A percentile compares a stretch with the other conserved stretches of the same genome.
phyloP scores from a whole-genome alignment of 768 basidiomycete genomes.

The Nidularia pulvinata region DNA sequence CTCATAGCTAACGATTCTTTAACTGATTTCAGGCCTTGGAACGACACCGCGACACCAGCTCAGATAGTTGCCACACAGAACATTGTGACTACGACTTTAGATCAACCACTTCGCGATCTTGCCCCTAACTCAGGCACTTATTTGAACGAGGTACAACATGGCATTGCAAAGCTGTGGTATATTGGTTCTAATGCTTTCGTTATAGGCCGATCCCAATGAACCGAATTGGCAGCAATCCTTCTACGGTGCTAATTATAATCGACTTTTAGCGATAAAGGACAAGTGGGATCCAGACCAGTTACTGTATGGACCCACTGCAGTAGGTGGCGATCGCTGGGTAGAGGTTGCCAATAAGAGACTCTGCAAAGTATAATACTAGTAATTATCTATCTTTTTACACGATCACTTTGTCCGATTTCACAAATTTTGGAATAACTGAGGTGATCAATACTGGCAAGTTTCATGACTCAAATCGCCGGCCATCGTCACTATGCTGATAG shows the following conservation, averaged over 20 bases:
- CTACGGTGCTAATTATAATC: conserved; percentile 11
- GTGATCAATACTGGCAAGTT: too few species aligned
- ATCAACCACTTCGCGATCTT: background rate
- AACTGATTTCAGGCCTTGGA: too few species aligned
- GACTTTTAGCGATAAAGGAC: conserved; percentile 8
- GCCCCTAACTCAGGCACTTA: conserved; percentile 12
- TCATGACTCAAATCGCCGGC: too few species aligned
- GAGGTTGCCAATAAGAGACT: conserved; percentile 4
- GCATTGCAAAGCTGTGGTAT: background rate
- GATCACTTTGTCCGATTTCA: too few species aligned
- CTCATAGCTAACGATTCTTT: too few species aligned
- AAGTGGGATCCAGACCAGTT: conserved; percentile 10
- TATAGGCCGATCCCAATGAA: conserved; percentile 11
- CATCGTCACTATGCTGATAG: too few species aligned
- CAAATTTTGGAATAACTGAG: too few species aligned
- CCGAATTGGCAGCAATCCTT: conserved; percentile 12
- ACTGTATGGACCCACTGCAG: conserved; percentile 13
- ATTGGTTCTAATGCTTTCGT: background rate
- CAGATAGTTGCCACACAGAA: too few species aligned
- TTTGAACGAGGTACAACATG: conserved; percentile 8
- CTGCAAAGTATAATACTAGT: background rate
- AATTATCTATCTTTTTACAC: too few species aligned
- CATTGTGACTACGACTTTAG: too few species aligned
- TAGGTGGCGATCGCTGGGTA: conserved; percentile 10
- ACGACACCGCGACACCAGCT: too few species aligned